These are phyloP conservation scores for Pythium phragmiticola DNA, from an alignment of 352 stramenopile genomes.

Conservation along the genomic window DNA sequence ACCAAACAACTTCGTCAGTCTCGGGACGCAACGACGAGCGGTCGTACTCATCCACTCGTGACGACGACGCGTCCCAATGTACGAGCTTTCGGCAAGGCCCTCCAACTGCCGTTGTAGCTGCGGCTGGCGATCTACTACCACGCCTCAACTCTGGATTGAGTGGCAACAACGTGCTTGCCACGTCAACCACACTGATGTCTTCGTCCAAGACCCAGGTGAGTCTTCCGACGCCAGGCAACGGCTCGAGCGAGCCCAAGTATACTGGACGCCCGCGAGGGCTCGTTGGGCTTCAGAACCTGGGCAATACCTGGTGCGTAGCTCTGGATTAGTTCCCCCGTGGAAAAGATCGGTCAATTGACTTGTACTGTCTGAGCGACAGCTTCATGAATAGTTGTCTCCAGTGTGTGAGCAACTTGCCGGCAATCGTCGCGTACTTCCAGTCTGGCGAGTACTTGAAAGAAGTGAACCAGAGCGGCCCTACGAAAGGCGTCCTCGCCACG, in stretches of 20 bases:
- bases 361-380: conserved; percentile 24
- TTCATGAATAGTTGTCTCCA: conserved; percentile 59
- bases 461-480: conserved; percentile 58
- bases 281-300: conserved; percentile 61
- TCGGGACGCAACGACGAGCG: conserved; percentile 22
- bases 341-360: not conserved
- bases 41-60: conserved; percentile 16
- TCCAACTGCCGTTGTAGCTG: not conserved
- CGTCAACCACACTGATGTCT: not conserved
- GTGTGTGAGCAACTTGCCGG: conserved; percentile 70
- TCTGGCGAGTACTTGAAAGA: conserved; percentile 42
- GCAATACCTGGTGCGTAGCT: conserved; percentile 67
- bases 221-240: not conserved
- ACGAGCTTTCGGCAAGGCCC: not conserved
- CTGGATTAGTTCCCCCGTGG: not conserved
- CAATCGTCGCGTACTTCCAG: conserved; percentile 56
- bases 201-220: conserved; percentile 12
- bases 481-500: conserved; percentile 38
- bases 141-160: conserved; percentile 8
- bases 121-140: conserved; percentile 9
- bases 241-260: not conserved
- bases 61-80: conserved; percentile 19
- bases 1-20: conserved; percentile 23
- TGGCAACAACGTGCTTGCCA: conserved; percentile 21
- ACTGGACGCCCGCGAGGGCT: conserved; percentile 7